Conservation (phyloP, 768 basidiomycete genomes). For the Kwoniella heveanensis region DNA sequence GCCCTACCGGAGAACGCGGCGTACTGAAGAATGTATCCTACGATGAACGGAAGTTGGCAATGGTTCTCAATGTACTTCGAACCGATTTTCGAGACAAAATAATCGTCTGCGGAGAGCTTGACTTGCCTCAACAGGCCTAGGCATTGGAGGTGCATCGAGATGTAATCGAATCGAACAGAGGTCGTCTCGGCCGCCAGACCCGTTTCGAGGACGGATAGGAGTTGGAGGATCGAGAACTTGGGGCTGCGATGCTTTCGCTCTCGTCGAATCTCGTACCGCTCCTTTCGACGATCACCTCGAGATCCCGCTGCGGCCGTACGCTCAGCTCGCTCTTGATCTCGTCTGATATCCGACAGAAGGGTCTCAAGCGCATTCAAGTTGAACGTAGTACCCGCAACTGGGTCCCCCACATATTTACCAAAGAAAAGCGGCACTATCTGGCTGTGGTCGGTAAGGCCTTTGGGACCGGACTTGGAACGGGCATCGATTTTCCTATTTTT, state of each 20-base stretch:
- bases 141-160: conserved; percentile 20
- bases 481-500: background rate
- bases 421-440: conserved; percentile 22
- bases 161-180: conserved; percentile 26
- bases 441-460: conserved; percentile 15
- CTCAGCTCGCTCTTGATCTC: background rate
- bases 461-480: conserved; percentile 1
- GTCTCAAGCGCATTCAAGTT: conserved; percentile 11
- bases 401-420: conserved; percentile 6
- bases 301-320: too few species aligned
- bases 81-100: conserved; percentile 8
- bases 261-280: background rate
- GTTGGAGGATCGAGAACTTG: conserved; percentile 18
- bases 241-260: conserved; percentile 18
- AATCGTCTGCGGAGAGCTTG: conserved; percentile 1
- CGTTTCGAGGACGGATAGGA: conserved; percentile 14
- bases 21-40: conserved; percentile 10
- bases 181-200: conserved; percentile 21
- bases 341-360: conserved; percentile 10
- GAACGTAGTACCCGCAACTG: conserved; percentile 2
- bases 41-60: conserved; percentile 4
- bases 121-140: conserved; percentile 7
- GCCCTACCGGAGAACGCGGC: conserved; percentile 6
- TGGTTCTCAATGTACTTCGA: conserved; percentile 13
- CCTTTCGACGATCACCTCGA: background rate